Conservation (phyloP, 345 rosid species). For the Nasturtium officinale region DNA sequence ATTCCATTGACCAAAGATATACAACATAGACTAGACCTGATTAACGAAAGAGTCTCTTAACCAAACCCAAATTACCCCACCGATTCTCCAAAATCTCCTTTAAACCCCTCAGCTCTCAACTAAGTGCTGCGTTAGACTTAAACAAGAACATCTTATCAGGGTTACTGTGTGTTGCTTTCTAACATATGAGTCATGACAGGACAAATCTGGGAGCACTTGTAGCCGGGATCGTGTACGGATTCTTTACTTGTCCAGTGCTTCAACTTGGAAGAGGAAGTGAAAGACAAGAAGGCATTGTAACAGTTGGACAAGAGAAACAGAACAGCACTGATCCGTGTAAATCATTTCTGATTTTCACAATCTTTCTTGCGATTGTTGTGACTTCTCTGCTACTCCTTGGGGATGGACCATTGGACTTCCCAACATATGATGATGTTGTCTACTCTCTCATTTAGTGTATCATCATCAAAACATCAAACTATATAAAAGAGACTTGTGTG, state of each 20-base stretch:
- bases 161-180: background rate
- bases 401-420: constrained; percentile 58
- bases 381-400: constrained; percentile 52
- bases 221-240: constrained; percentile 65
- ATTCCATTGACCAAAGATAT: background rate
- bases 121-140: background rate
- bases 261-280: constrained; percentile 62
- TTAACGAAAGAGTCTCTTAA: background rate
- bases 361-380: constrained; percentile 47
- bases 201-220: constrained; percentile 74
- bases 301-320: constrained; percentile 44
- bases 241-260: constrained; percentile 60
- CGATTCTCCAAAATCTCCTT: background rate
- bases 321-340: constrained; percentile 58
- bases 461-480: constrained; percentile 13
- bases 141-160: background rate
- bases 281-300: constrained; percentile 59
- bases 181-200: constrained; percentile 48
- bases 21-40: background rate
- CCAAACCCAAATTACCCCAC: background rate
- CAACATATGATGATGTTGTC: constrained; percentile 47
- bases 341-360: constrained; percentile 56
- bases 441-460: constrained; percentile 49
- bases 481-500: background rate
- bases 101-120: background rate